A percentile compares a stretch with the other conserved stretches of the same genome.
phyloP scores from a whole-genome alignment of 768 basidiomycete genomes.

The Chalciporus piperatus region DNA sequence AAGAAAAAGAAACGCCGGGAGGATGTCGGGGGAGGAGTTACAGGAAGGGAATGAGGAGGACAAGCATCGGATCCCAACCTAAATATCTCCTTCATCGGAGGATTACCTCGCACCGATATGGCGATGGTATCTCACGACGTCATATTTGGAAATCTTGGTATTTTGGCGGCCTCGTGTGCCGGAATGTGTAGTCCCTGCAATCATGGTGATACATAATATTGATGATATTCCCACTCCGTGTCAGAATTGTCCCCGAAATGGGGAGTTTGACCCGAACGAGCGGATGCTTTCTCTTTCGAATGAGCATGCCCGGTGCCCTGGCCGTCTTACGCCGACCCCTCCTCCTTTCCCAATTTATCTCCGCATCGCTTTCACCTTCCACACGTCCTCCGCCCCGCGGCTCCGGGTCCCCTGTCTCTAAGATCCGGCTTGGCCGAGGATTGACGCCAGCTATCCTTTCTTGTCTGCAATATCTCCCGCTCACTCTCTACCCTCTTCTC shows the following conservation, averaged over 20 bases:
- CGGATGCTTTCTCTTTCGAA: slow-evolving; percentile 4
- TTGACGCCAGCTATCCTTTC: slow-evolving; percentile 15
- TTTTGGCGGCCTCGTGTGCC: slow-evolving; percentile 33
- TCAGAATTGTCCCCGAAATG: not conserved
- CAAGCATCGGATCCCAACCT: slow-evolving; percentile 30
- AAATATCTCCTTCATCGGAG: slow-evolving; percentile 27
- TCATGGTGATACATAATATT: slow-evolving; percentile 17
- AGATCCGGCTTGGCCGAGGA: slow-evolving; percentile 30
- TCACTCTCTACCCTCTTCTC: slow-evolving; percentile 9
- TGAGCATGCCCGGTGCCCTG: slow-evolving; percentile 28
- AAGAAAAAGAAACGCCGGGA: slow-evolving; percentile 38
- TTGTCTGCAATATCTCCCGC: not conserved
- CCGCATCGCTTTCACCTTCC: slow-evolving; percentile 15
- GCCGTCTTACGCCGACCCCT: slow-evolving; percentile 15
- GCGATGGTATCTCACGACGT: not conserved
- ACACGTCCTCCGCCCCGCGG: slow-evolving; percentile 23
- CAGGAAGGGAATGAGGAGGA: slow-evolving; percentile 30
- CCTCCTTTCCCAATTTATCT: slow-evolving; percentile 20
- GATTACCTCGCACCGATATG: slow-evolving; percentile 11
- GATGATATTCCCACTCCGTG: slow-evolving; percentile 23
- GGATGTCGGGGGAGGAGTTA: slow-evolving; percentile 20
- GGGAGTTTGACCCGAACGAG: slow-evolving; percentile 6
- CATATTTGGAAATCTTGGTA: slow-evolving; percentile 18
- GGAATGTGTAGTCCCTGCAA: slow-evolving; percentile 32
- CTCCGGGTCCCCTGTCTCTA: slow-evolving; percentile 20